A percentile compares a stretch with the other conserved stretches of the same genome.
Evolutionary conservation across 352 stramenopile genomes (phyloP).

Genomic region (Globisporangium cylindrosporum): DNA sequence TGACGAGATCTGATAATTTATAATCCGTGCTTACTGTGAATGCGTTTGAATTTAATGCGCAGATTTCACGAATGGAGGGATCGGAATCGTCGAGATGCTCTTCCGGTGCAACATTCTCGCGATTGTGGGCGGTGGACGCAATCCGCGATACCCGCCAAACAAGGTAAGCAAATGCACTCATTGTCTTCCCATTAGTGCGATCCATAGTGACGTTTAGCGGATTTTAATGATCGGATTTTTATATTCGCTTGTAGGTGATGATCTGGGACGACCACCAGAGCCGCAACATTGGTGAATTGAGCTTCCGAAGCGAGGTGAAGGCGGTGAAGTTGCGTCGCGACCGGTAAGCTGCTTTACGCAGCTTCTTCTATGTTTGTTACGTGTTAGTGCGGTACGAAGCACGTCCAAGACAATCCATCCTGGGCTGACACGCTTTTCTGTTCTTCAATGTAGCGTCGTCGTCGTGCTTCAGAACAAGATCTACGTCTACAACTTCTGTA

Average conservation of each 20-base stretch:
- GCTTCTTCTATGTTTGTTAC: no score
- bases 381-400: no score
- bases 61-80: constrained; percentile 94
- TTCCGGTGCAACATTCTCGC: constrained; percentile 99
- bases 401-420: background rate
- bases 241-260: constrained; percentile 82
- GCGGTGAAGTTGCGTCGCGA: constrained; percentile 95
- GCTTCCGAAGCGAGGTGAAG: constrained; percentile 96
- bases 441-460: constrained; percentile 77
- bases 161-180: constrained; percentile 58
- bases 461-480: constrained; percentile 97
- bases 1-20: background rate
- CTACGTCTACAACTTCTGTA: constrained; percentile 98
- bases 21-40: background rate
- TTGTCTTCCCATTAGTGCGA: background rate
- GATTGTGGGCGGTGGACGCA: constrained; percentile 90
- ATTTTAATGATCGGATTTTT: background rate
- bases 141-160: constrained; percentile 94
- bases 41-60: background rate
- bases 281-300: constrained; percentile 97
- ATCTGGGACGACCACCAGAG: constrained; percentile 99
- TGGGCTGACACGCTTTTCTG: background rate
- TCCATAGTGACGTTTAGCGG: background rate
- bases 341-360: constrained; percentile 33
- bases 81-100: constrained; percentile 99